Conservation (phyloP, 306 rosid species). For the Quillaja saponaria region DNA sequence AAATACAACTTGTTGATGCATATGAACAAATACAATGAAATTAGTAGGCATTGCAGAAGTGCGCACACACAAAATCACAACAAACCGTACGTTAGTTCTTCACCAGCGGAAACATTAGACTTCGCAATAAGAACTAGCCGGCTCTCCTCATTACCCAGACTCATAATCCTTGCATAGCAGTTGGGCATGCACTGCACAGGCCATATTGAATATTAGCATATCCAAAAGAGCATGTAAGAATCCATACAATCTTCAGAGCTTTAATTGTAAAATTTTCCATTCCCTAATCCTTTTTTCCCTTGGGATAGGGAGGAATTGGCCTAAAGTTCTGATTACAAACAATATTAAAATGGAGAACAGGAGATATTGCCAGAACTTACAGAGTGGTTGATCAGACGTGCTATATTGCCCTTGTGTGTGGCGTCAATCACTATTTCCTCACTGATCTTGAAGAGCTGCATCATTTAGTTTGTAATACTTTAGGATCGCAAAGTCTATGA, state of each 20-base stretch:
- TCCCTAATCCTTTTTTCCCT: neutral
- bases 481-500: conserved; percentile 21
- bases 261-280: neutral
- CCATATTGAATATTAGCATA: conserved; percentile 29
- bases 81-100: conserved; percentile 80
- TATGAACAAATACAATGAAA: too few species aligned
- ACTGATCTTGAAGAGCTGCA: conserved; percentile 98
- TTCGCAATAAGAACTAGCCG: conserved; percentile 93
- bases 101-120: conserved; percentile 73
- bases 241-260: conserved; percentile 10
- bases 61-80: neutral
- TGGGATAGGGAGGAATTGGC: conserved; percentile 9
- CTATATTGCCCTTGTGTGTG: conserved; percentile 76
- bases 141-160: conserved; percentile 62
- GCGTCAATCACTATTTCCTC: conserved; percentile 94
- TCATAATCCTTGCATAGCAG: conserved; percentile 92
- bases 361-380: conserved; percentile 49
- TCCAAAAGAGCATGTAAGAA: conserved; percentile 24
- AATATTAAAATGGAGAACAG: neutral
- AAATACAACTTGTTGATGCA: neutral
- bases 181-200: conserved; percentile 94
- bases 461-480: conserved; percentile 25
- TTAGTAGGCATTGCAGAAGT: conserved; percentile 14
- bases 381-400: conserved; percentile 93
- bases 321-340: neutral